Base-by-base conservation (phyloP, 1,284 basidiomycete species). In the Thecaphora frezii region DNA sequence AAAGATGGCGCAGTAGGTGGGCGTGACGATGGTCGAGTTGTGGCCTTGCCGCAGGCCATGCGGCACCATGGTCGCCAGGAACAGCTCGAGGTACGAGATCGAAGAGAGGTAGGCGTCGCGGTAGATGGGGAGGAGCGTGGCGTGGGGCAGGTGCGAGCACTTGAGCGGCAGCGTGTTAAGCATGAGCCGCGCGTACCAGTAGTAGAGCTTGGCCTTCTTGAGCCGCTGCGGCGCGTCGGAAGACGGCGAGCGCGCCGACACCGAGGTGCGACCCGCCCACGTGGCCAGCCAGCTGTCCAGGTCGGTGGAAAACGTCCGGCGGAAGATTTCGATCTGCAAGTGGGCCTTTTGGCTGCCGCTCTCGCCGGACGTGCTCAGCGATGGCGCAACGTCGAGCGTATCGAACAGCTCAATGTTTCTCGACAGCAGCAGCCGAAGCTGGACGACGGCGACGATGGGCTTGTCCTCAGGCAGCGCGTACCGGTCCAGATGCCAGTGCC, bases 21-120 rank as follows among this genome's bases (percentile, higher is more conserved):
- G 68, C 0, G 69, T 71, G 44, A 71, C 69, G 30, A 70, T 58
- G 24, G 63, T 56, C 5, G 55, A 58, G 28, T 71, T 71, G 48
- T 66, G 62, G 12, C 58, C 56, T 51, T 52, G 67, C n/a, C 56
- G 54, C 21, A 71, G 44, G 1, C 55, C 57, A 26, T 59, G 57
- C 28, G 67, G 62, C 16, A 55, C 58, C 52, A 69, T 56, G 28
- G 53, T 66, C 10, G 69, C 67, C 14, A 69, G 54, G 43, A 69
- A 71, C 5, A 70, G 49, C 13, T 54, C 59, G n/a, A 71, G 58
- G 43, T 71, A 71, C 2, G 64, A 56, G 50, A 70, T 63, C 36
- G 67, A 49, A 36, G 59, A 51, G 0, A 59, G 64, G 42, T 69
- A 71, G 2, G 66, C 61, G 38, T 71, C 67, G 36, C 55, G 57